Evolutionary conservation across 2,329 filamentous ascomycete species (phyloP), one percentile per base, ranked within the genome.

Genomic region (Mariannaea sp.): DNA sequence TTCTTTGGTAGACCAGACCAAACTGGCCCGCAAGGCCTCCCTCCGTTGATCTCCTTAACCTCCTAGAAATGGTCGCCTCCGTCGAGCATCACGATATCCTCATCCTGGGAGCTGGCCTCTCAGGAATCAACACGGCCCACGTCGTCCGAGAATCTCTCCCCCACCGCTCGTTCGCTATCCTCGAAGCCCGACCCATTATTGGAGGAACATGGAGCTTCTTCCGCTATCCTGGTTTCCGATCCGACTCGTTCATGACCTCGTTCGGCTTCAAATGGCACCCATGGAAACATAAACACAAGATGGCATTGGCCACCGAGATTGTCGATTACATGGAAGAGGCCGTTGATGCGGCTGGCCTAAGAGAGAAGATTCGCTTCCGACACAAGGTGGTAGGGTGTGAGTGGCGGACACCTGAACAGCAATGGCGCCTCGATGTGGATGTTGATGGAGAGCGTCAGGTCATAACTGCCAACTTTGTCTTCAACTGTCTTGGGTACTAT

Each of bases 171-270:
- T 90, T 86, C 64, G 77, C 80, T 38, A 81, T 93, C 40, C 80
- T 93, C 36, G 89, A 93, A 69, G 79, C 78, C 4, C 83, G 88
- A 48, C 71, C 79, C 50, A 75, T 80, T 35, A 75, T 92, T 7
- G 89, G 89, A 10, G 89, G 89, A 22, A 93, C 89, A 12, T 93
- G 89, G 89, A 82, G 83, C 61, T 81, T 91, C 49, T 93, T 90
- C 77, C 83, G 81, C 38, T 92, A 91, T 65, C 89, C 88, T 0
- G 87, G 89, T 30, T 82, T 92, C 53, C 82, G 85, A 30, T 87
- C 83, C 33, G 85, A 88, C 66, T 86, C 83, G 1, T 77, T 81
- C 62, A 77, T 88, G 60, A 78, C 77, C 49, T 76, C 82, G 1
- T 88, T 86, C 53, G 83, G 84, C 39, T 87, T 92, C 57, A 69